Percentiles rank a stretch among this genome's conserved stretches.
Evolutionary conservation across 139 green algal genomes (phyloP).

Genomic region (Helicosporidium sp.): DNA sequence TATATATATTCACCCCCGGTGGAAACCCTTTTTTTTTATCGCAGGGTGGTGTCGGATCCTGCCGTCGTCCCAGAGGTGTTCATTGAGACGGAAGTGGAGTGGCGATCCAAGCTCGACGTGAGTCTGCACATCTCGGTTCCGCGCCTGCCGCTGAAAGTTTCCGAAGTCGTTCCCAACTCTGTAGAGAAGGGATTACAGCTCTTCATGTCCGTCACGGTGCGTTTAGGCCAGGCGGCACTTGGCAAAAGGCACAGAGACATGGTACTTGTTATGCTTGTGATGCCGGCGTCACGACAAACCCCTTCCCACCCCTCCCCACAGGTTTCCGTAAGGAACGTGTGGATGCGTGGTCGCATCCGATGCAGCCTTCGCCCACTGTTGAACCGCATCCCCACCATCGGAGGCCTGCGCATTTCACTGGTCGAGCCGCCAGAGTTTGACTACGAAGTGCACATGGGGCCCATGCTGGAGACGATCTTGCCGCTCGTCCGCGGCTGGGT

Average conservation of each 20-base stretch:
- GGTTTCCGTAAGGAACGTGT: no score
- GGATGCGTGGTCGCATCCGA: neutral
- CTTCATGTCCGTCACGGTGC: neutral
- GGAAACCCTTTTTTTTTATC: no score
- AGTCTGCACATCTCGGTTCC: neutral
- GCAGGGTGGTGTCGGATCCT: no score
- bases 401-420: neutral
- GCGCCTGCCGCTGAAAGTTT: neutral
- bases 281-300: no score
- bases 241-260: no score
- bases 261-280: no score
- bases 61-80: no score
- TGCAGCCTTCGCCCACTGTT: neutral
- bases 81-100: no score
- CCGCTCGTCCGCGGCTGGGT: neutral
- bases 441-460: neutral
- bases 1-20: no score
- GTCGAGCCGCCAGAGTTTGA: neutral
- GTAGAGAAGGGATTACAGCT: neutral
- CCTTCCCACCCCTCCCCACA: no score
- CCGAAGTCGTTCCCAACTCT: neutral
- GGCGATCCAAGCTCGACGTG: no score
- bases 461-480: neutral
- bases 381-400: neutral
- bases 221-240: no score